Evolutionary conservation across 202 grass and related monocot genomes (phyloP), one percentile per base, ranked within the genome.

Genomic region (Saccharum hybrid): DNA sequence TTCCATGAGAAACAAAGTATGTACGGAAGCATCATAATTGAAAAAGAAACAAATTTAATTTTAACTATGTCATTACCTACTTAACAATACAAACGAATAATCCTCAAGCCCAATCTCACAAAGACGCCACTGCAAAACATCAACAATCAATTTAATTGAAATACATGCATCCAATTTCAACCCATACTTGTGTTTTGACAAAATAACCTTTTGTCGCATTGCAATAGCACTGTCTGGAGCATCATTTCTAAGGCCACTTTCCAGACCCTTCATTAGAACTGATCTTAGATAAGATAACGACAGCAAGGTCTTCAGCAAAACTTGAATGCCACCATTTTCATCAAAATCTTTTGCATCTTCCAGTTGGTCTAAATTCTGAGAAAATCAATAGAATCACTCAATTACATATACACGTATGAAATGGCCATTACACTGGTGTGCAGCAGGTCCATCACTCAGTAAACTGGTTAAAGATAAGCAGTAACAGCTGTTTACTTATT

Each of bases 91-190:
- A 81, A 98, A 98, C 4, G 95, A 98, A 86, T 93, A 98, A 88
- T 98, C 92, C 74, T 98, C 95, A 45, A 98, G 90, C n/a, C 95
- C 89, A 71, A 98, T 98, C 74, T 98, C 95, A 90, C 90, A 93
- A 37, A 98, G 87, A 73, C 95, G 95, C 95, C 95, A 98, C 90
- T 96, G 80, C 77, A 87, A 68, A 90, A 90, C 6, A 78, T 85
- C 71, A 81, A 38, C 12, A 79, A 26, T 88, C 46, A 90, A 79
- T 86, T 86, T 80, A 71, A 83, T 31, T 84, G 65, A 76, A 78
- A 85, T 82, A 66, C 40, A 75, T 62, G 28, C 64, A 68, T 46
- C 15, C 39, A 75, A 83, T 88, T 75, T 76, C 11, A 80, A 82
- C 7, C 12, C 37, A 52, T 61, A 85, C 9, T 30, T 72, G 30